Base-by-base conservation (phyloP, 2,329 filamentous ascomycete species). In the Cladosporium sp. region DNA sequence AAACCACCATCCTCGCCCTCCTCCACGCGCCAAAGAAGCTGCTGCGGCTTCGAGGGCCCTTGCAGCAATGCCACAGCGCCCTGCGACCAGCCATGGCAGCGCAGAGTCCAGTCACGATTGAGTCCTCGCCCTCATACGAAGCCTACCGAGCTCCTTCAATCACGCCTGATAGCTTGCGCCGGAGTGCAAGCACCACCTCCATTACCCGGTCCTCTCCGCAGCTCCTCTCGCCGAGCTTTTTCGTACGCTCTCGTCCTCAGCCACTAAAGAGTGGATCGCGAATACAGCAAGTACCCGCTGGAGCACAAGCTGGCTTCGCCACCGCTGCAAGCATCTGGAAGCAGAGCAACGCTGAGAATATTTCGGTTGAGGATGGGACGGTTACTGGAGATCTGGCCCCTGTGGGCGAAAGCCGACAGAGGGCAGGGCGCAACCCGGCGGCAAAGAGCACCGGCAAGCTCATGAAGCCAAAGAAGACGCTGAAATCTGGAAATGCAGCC, bases 81-180 rank as follows among this genome's bases (percentile, higher is more conserved):
- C 12, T 54, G 30, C 40, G 37, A 20, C 25, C 47, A 37, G 64
- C n/a, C 54, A 66, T 66, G 65, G 57, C 65, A 28, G 59, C 56
- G 39, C 58, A 38, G 28, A 66, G 61, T 45, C 65, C 66, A 15
- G 63, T 67, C 40, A 60, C 64, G 20, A 61, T 69, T 20, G 40
- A 62, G 45, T 67, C 65, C 28, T 66, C 66, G 34, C 65, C 66
- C 19, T 59, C 63, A 30, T 15, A 56, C 20, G 47, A 45, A 42
- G 37, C 59, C 47, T 63, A 64, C 50, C 61, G 58, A 25, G 19
- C 55, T n/a, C 61, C 63, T 11, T 61, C 63, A 9, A 58, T 58
- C 22, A 64, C 64, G 19, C 64, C 65, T 36, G 65, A 58, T 34
- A 61, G 34, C 30, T 38, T 51, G 19, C 59, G 39, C 19, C 59